phyloP scores from a whole-genome alignment of 139 green algal genomes.

The Nannochloris sp. region DNA sequence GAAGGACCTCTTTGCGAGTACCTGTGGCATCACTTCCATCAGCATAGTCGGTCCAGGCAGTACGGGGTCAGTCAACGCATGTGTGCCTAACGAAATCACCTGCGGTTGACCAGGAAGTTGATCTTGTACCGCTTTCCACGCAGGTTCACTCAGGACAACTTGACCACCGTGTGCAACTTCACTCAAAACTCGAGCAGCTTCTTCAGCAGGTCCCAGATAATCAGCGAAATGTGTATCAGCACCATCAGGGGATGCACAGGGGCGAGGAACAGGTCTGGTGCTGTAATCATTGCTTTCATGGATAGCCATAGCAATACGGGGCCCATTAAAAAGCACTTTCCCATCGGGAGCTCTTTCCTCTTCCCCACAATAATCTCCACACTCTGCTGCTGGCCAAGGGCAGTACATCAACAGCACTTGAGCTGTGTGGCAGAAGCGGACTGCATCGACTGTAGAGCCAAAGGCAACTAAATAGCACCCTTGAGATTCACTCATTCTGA shows the following conservation, averaged over 20 bases:
- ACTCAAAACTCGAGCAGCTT: slow-evolving; percentile 35
- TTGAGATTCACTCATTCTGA: slow-evolving; percentile 28
- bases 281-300: slow-evolving; percentile 42
- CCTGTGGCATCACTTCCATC: slow-evolving; percentile 60
- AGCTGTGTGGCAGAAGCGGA: slow-evolving; percentile 64
- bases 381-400: slow-evolving; percentile 43
- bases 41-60: slow-evolving; percentile 46
- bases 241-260: not conserved
- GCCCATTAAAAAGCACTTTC: slow-evolving; percentile 53
- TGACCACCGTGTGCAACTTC: slow-evolving; percentile 49
- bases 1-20: slow-evolving; percentile 59
- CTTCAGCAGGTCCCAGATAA: slow-evolving; percentile 45
- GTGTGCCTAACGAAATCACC: slow-evolving; percentile 59
- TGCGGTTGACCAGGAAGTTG: slow-evolving; percentile 35
- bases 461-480: slow-evolving; percentile 51
- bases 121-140: slow-evolving; percentile 65
- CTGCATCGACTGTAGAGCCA: slow-evolving; percentile 41
- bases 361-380: slow-evolving; percentile 36
- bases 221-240: slow-evolving; percentile 6
- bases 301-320: slow-evolving; percentile 58
- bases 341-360: slow-evolving; percentile 48
- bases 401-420: slow-evolving; percentile 47
- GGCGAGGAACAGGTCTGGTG: not conserved
- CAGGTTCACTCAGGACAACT: slow-evolving; percentile 61
- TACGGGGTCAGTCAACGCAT: slow-evolving; percentile 34